Conservation (phyloP, 2,329 filamentous ascomycete genomes). For the Calonectria pteridis region DNA sequence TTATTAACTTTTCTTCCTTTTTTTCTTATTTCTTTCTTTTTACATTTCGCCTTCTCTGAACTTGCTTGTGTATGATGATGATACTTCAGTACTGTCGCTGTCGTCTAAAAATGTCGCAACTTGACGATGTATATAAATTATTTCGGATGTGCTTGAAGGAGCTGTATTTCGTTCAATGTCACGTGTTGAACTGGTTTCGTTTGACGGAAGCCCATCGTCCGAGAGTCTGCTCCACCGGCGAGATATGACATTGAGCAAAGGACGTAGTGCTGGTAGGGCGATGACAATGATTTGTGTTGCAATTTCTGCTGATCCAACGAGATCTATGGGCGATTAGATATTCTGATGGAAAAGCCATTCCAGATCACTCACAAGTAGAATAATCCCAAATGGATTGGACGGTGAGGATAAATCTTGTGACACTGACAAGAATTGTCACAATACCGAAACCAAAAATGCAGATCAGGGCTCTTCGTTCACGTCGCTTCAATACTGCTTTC, state of each 20-base stretch:
- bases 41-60: neutral
- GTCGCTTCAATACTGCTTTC: neutral
- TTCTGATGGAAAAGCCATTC: no score
- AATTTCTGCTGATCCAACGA: neutral
- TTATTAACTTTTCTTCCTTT: neutral
- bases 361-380: neutral
- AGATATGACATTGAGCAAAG: neutral
- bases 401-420: neutral
- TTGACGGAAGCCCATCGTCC: neutral
- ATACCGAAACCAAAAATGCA: neutral
- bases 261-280: neutral
- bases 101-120: neutral
- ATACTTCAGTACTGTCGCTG: neutral
- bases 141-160: neutral
- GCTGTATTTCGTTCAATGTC: neutral
- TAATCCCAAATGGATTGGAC: neutral
- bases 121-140: neutral
- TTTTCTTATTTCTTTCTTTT: neutral
- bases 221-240: neutral
- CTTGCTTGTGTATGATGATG: neutral
- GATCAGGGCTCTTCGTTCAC: neutral
- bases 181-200: no score
- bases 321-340: neutral
- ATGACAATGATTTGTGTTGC: conserved; percentile 1
- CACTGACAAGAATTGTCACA: neutral